Evolutionary conservation across 1,139 yeast genomes (phyloP), one percentile per base, ranked within the genome.

Genomic region (Yamadazyma diddensiae): DNA sequence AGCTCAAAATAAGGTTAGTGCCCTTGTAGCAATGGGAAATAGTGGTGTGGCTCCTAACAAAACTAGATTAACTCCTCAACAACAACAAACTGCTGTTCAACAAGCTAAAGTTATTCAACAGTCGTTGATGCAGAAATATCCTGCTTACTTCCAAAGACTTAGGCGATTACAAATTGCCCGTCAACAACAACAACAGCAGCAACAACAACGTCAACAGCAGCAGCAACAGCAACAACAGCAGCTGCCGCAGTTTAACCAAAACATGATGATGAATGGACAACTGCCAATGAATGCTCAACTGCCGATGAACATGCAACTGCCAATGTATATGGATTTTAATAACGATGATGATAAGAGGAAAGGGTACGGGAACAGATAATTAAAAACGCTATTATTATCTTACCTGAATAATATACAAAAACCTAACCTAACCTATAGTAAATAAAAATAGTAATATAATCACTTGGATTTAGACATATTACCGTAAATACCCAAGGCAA

Each of bases 31-130:
- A 40, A 68, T 69, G 73, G 70, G 73, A 10, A 66, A 65, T 38
- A 52, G 67, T 9, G 75, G 75, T 1, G 49, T 65, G 9, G 67
- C 73, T 1, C 73, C 74, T 7, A 68, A 64, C 36, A 58, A 72
- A 13, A 61, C 65, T 19, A 63, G 62, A 35, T 57, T 69, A 35
- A 64, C 62, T 3, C 67, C 67, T 5, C 71, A 65, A 35, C 74
- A 69, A 38, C 70, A 67, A 35, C 73, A 65, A 40, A 71, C 65
- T 39, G 73, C 74, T 1, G 46, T 65, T 15, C 69, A 65, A 35
- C 73, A 69, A 41, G 72, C 72, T 8, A 65, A 66, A 37, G 42
- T 57, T 21, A 53, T 65, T 26, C 74, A 68, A 42, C 73, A 65
- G 35, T 72, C 65, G 34, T 50, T 69, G 35, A 45, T 66, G 4